Evolutionary conservation across 805 yeast species (phyloP), one percentile per base, ranked within the genome.

Genomic region (Candida odintsovae): DNA sequence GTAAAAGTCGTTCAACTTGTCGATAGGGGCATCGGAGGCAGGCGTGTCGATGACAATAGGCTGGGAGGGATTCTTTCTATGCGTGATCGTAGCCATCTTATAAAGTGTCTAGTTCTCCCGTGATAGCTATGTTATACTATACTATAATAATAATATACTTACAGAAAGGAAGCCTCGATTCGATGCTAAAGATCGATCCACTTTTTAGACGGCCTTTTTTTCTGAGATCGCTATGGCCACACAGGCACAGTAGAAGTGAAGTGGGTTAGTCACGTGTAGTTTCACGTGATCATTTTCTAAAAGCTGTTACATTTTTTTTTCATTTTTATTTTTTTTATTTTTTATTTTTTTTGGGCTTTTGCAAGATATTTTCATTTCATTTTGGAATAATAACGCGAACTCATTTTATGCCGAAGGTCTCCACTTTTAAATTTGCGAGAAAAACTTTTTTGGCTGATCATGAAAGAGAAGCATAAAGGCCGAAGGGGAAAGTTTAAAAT

Each of bases 1-100:
- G 68, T 83, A 86, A 65, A 85, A 90, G 52, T 86, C 90, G 53
- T 75, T 74, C 46, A 75, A 59, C 40, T 64, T 68, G 53, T 59
- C 58, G 21, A 63, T 53, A 1, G 63, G 55, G 8, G 63, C 53
- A 29, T 56, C 58, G 2, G 65, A 49, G 6, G 65, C 51, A 5
- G 68, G 76, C 63, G 47, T 68, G 51, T 42, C 60, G 13, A 57
- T 43, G 13, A 21, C 19, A n/a, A 60, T 43, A 5, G 58, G 64
- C 18, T 49, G 39, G 4, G 48, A 33, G 3, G 64, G 63, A 38
- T 53, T 53, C 45, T 54, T 53, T 45, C 64, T 51, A 41, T 60
- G 64, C 3, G 60, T 60, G 20, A 60, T 58, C 6, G 60, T 58
- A 20, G 58, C 40, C 64, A 60, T 60, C n/a, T 19, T 35, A 75